Conservation (phyloP, 2,329 filamentous ascomycete species). For the Magnaporthiopsis rhizophila region DNA sequence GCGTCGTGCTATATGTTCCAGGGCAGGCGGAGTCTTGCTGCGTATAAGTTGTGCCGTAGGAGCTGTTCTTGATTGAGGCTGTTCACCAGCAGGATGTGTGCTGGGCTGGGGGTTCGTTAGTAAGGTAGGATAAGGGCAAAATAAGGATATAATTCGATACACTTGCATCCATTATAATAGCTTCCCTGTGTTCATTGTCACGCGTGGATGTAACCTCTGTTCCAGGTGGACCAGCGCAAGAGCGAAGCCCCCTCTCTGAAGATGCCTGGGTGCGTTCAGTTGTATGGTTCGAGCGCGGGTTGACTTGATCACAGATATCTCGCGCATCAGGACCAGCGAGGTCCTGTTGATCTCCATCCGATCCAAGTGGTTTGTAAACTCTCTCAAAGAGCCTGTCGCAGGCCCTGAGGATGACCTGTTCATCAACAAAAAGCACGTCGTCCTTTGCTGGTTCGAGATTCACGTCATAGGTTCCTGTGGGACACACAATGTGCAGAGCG, state of each 20-base stretch:
- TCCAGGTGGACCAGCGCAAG: too few species aligned
- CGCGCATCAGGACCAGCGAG: not conserved
- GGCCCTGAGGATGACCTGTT: constrained; percentile 32
- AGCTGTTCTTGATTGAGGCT: not conserved
- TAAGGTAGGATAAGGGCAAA: not conserved
- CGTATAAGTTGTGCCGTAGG: not conserved
- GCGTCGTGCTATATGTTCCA: not conserved
- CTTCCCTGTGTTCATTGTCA: not conserved
- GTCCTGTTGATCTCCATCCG: not conserved
- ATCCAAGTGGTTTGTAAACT: not conserved
- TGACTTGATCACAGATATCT: not conserved
- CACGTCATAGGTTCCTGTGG: constrained; percentile 56
- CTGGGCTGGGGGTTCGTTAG: not conserved
- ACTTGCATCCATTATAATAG: not conserved
- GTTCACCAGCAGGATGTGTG: too few species aligned
- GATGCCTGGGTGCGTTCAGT: not conserved
- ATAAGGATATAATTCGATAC: not conserved
- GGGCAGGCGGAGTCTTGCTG: not conserved
- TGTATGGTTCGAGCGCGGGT: too few species aligned
- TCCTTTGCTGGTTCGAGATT: constrained; percentile 68
- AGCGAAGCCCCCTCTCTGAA: not conserved
- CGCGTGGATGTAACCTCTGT: not conserved
- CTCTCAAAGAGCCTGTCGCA: constrained; percentile 35
- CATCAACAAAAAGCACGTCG: constrained; percentile 59
- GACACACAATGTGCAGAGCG: constrained; percentile 54